Percentiles rank a stretch among this genome's conserved stretches.
Conservation (phyloP, 1,284 basidiomycete species). For the Leccinum brunneo-olivaceum region DNA sequence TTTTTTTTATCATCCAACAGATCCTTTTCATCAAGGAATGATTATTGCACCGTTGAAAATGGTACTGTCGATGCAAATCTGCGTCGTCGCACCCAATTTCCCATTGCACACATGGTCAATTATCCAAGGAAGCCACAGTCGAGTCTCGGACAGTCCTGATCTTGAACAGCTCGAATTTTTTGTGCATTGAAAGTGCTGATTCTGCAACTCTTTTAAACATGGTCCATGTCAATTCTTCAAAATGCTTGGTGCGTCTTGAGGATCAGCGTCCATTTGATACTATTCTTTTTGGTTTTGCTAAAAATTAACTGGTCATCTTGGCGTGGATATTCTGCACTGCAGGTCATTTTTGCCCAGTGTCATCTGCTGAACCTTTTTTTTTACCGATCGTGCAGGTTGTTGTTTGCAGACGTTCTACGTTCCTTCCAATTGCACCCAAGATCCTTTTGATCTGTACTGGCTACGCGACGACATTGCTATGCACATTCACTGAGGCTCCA, state of each 20-base stretch:
- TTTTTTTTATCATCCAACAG: not conserved
- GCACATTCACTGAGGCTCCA: not conserved
- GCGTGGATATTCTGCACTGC: not conserved
- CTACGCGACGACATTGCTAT: not conserved
- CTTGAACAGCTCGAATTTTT: not conserved
- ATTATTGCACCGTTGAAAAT: not conserved
- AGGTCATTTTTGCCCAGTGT: not conserved
- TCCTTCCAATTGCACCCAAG: not conserved
- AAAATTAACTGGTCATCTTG: not conserved
- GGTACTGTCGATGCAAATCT: not conserved
- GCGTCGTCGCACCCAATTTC: too few relatives aligned
- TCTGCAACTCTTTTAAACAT: too few relatives aligned
- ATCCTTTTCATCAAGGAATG: not conserved
- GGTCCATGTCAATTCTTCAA: too few relatives aligned
- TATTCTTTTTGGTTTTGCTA: not conserved
- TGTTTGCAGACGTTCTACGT: not conserved
- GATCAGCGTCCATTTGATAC: not conserved
- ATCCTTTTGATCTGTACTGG: not conserved
- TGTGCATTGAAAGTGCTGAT: too few relatives aligned
- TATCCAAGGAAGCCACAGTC: not conserved
- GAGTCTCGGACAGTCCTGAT: not conserved
- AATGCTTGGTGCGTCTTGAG: constrained; percentile 13
- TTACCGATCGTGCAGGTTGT: not conserved
- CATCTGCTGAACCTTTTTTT: not conserved
- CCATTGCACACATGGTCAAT: too few relatives aligned